Conservation (phyloP, 768 basidiomycete genomes). For the Suillus fuscotomentosus region DNA sequence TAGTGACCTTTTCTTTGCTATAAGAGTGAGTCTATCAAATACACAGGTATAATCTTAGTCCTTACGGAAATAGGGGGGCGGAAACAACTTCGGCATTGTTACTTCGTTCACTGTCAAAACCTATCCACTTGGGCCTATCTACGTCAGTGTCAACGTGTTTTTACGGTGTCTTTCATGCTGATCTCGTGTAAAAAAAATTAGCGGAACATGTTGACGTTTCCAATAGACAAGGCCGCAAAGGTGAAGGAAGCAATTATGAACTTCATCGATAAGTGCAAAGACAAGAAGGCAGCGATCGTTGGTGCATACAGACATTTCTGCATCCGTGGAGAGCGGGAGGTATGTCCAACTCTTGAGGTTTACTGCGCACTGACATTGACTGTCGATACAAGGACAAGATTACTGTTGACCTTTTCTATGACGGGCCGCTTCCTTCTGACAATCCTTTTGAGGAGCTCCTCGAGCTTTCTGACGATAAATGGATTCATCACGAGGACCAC, state of each 20-base stretch:
- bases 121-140: constrained; percentile 11
- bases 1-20: constrained; percentile 39
- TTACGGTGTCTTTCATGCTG: not conserved
- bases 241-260: constrained; percentile 11
- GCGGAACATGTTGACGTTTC: constrained; percentile 9
- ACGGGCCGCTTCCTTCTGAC: constrained; percentile 4
- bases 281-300: constrained; percentile 10
- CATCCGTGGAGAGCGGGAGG: constrained; percentile 3
- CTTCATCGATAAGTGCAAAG: not conserved
- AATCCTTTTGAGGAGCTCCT: constrained; percentile 3
- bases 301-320: constrained; percentile 9
- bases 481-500: not conserved
- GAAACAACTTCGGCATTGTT: constrained; percentile 28
- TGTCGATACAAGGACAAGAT: not conserved
- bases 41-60: not conserved
- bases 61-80: constrained; percentile 15
- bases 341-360: not conserved
- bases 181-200: not conserved
- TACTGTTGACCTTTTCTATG: constrained; percentile 12
- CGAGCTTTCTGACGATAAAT: not conserved
- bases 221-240: not conserved
- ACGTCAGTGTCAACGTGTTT: not conserved
- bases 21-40: constrained; percentile 14
- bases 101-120: constrained; percentile 22
- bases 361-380: not conserved